Conservation (phyloP, 2,329 filamentous ascomycete genomes). For the Xylariaceae sp. region DNA sequence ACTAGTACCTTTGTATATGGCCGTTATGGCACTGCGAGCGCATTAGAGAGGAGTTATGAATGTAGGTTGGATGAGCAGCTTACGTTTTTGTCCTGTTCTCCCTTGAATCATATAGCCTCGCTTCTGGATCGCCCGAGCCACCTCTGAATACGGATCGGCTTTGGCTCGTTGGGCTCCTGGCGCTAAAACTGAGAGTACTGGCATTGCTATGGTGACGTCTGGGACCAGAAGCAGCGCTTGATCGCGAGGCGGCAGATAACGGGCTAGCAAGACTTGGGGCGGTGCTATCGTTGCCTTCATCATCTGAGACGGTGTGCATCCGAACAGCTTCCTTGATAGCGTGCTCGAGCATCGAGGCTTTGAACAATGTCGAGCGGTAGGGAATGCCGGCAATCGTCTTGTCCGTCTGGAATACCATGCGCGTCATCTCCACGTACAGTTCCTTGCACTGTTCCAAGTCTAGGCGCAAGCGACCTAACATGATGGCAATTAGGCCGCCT, state of each 20-base stretch:
- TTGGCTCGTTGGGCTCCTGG: slow-evolving; percentile 64
- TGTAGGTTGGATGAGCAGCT: slow-evolving; percentile 42
- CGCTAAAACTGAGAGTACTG: slow-evolving; percentile 82
- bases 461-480: slow-evolving; percentile 89
- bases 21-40: slow-evolving; percentile 78
- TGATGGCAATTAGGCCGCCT: slow-evolving; percentile 93
- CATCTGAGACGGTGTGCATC: slow-evolving; percentile 79
- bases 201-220: slow-evolving; percentile 77
- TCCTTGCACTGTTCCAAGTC: slow-evolving; percentile 98
- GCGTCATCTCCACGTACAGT: slow-evolving; percentile 92
- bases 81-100: slow-evolving; percentile 90
- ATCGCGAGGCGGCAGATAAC: slow-evolving; percentile 48
- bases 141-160: slow-evolving; percentile 59
- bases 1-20: slow-evolving; percentile 83
- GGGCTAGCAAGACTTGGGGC: slow-evolving; percentile 48
- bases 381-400: slow-evolving; percentile 97
- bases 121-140: slow-evolving; percentile 81
- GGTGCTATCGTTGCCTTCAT: slow-evolving; percentile 79
- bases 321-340: slow-evolving; percentile 88
- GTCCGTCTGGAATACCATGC: slow-evolving; percentile 95
- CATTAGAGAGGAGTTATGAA: slow-evolving; percentile 31
- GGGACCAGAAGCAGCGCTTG: slow-evolving; percentile 50
- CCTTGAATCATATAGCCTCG: slow-evolving; percentile 83
- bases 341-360: slow-evolving; percentile 93
- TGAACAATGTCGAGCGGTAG: slow-evolving; percentile 93